Base-by-base conservation (phyloP, 1,284 basidiomycete genomes). In the Puccinia hordei region DNA sequence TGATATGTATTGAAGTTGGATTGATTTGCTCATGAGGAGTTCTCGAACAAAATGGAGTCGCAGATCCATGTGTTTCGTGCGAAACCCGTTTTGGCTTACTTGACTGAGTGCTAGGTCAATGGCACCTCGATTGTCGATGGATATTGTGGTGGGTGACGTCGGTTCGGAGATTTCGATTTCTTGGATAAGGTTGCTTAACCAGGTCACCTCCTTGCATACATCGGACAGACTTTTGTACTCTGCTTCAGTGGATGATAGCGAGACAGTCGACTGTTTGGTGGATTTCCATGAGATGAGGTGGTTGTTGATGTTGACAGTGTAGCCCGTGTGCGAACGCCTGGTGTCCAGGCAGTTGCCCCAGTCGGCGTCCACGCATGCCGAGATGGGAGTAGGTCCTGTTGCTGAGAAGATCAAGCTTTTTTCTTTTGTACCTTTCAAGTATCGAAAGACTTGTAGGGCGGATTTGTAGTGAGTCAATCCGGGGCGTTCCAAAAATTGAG, bases 251-350 rank as follows among this genome's bases (percentile, higher is more conserved):
- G 38, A 41, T 6, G 59, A 63, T 2, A 63, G 30, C 10, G 59
- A 63, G 17, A 63, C 33, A 17, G 59, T 63, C 6, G 12, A 27
- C 17, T 63, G 22, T 33, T 33, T 63, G 22, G n/a, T 27, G 22
- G 59, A 63, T 63, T 63, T 63, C 59, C 59, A 63, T 8, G 59
- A 63, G 15, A 63, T 63, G 59, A 63, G 19, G 59, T 63, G 22
- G 8, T 8, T 30, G 17, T 33, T 33, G 6, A 2, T 3, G 8
- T 3, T 8, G 30, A 33, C 30, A 17, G 6, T 8, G 8, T 27
- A 27, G 2, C 59, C 22, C 8, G 59, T 63, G 22, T 63, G 59
- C 10, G 59, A 63, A 13, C 30, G 59, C 24, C 59, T 3, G 6
- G 59, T 4, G 30, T 63, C 59, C 15, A 24, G 59, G 59, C 59